Evolutionary conservation across 2,329 filamentous ascomycete genomes (phyloP), one percentile per base, ranked within the genome.

Genomic region (Alternaria gansuensis): DNA sequence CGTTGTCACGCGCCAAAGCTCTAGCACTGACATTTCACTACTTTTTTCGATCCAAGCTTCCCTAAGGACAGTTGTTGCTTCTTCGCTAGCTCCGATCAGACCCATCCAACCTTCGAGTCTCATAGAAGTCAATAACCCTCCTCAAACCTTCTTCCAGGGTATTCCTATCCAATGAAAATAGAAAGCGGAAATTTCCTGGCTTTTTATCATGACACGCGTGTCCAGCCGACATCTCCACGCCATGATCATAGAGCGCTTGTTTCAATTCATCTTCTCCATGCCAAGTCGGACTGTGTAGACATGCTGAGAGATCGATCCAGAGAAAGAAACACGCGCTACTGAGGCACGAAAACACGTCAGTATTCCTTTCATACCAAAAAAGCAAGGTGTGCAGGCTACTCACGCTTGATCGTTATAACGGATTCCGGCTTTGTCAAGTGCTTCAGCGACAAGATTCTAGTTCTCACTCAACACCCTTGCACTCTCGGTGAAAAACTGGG

Each of bases 291-390:
- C 14, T 52, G 41, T 23, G 37, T 34, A 71, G 40, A 53, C 58
- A 71, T 2, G 48, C 52, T 21, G 57, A 67, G 2, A 88, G 65
- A 66, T 87, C 79, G 2, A 85, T 70, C 78, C 82, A 87, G 2
- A 87, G 61, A 65, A 87, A 88, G 65, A 87, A 86, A 0, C 83
- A 85, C 0, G 85, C 85, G 60, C 86, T 87, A 4, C 75, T 78
- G 0, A 82, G 13, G 1, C 24, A 21, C 14, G 11, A 13, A 17
- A 21, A 21, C 1, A 14, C n/a, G 29, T 58, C 17, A 58, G 37
- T 33, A 3, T 13, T 28, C 39, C 3, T 43, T 1, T 13, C 2
- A 40, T 39, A 23, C 13, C 7, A 21, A 11, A 21, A 13, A 6
- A 13, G 7, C 31, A 11, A 41, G 8, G 36, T 4, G 21, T 7